phyloP scores from a whole-genome alignment of 2,329 filamentous ascomycete species.

The Aphanocladium album region DNA sequence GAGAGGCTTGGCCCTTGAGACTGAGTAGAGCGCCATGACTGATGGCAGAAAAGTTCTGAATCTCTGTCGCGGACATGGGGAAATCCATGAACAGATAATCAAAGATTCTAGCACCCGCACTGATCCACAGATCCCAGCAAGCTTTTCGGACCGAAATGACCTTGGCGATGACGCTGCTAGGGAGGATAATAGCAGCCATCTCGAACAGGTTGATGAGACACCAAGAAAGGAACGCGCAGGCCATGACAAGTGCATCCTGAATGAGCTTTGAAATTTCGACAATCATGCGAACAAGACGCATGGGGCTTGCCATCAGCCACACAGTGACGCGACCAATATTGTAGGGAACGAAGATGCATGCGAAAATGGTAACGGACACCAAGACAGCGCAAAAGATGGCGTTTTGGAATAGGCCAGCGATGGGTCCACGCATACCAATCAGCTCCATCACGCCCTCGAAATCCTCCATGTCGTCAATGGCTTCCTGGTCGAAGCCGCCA shows the following conservation, averaged over 20 bases:
- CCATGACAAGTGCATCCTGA: constrained; percentile 68
- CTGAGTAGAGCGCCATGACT: constrained; percentile 65
- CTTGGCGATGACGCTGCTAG: constrained; percentile 25
- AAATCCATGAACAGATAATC: constrained; percentile 47
- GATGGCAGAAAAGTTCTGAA: constrained; percentile 71
- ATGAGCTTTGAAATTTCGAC: constrained; percentile 72
- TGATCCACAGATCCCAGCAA: constrained; percentile 38
- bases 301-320: constrained; percentile 72
- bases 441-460: constrained; percentile 94
- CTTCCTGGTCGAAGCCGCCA: constrained; percentile 67
- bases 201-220: constrained; percentile 35
- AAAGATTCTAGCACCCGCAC: constrained; percentile 43
- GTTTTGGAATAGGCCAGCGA: constrained; percentile 88
- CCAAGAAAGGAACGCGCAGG: constrained; percentile 51
- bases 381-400: constrained; percentile 90
- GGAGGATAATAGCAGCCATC: constrained; percentile 30
- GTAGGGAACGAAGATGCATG: constrained; percentile 87
- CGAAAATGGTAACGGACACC: constrained; percentile 78
- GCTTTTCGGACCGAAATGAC: constrained; percentile 31
- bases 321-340: constrained; percentile 82
- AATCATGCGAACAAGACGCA: constrained; percentile 67
- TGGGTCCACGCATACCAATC: constrained; percentile 90
- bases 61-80: constrained; percentile 53
- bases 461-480: constrained; percentile 83
- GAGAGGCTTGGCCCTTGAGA: constrained; percentile 50